phyloP scores from a whole-genome alignment of 495 filamentous ascomycete species.

The Letharia columbiana region DNA sequence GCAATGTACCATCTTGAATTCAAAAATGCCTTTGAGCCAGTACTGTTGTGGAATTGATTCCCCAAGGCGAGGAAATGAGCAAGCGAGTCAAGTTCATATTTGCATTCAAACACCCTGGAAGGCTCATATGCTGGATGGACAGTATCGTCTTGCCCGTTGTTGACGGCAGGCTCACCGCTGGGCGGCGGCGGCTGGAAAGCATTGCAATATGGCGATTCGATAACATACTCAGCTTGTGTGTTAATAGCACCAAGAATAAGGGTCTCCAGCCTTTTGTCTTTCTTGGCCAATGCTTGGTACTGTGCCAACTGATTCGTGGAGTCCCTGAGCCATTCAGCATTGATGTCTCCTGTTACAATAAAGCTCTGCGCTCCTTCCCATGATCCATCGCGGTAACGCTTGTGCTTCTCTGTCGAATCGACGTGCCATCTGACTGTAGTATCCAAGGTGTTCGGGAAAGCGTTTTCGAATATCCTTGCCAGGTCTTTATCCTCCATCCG shows the following conservation, averaged over 20 bases:
- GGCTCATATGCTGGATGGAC: conserved; percentile 85
- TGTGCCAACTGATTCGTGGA: conserved; percentile 91
- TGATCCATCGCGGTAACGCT: conserved; percentile 33
- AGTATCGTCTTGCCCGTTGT: conserved; percentile 67
- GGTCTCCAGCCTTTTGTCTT: conserved; percentile 63
- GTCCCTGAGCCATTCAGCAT: conserved; percentile 95
- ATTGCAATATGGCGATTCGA: conserved; percentile 93
- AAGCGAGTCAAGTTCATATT: conserved; percentile 95
- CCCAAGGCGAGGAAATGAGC: conserved; percentile 81
- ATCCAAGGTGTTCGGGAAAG: conserved; percentile 93
- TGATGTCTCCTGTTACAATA: conserved; percentile 97
- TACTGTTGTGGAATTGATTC: conserved; percentile 79
- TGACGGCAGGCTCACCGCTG: conserved; percentile 57
- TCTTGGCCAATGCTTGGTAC: conserved; percentile 76
- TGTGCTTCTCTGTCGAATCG: conserved; percentile 40
- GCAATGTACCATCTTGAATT: conserved; percentile 73
- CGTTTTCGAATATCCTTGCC: conserved; percentile 88
- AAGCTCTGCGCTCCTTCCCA: conserved; percentile 88
- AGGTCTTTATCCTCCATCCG: conserved; percentile 82
- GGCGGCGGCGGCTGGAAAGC: conserved; percentile 91
- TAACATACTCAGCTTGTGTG: conserved; percentile 90
- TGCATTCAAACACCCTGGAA: conserved; percentile 88
- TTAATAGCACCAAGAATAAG: conserved; percentile 93
- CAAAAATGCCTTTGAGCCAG: conserved; percentile 67
- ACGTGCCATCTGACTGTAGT: conserved; percentile 79